Evolutionary conservation across 2,329 filamentous ascomycete species (phyloP).

Genomic region (Ascocoryne sarcoides): DNA sequence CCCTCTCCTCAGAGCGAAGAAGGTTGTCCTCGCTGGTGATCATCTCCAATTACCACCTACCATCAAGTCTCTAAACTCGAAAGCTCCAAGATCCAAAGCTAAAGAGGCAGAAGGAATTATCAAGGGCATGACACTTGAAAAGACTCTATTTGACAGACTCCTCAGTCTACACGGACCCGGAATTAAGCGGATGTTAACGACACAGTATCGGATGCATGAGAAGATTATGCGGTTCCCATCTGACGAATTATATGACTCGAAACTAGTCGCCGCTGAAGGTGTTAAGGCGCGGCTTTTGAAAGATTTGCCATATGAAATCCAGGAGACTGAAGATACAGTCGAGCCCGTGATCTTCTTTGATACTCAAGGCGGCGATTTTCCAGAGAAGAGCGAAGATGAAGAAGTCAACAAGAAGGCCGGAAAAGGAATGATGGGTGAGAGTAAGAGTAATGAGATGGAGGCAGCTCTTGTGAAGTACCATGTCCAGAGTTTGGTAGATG

Average conservation of each 20-base stretch:
- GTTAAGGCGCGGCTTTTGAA: slow-evolving; percentile 69
- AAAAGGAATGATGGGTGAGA: slow-evolving; percentile 52
- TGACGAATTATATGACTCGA: slow-evolving; percentile 73
- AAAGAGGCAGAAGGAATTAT: slow-evolving; percentile 33
- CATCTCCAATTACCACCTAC: slow-evolving; percentile 92
- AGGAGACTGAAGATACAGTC: slow-evolving; percentile 74
- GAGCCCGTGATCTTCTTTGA: slow-evolving; percentile 92
- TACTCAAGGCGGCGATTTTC: slow-evolving; percentile 89
- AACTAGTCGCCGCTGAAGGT: slow-evolving; percentile 69
- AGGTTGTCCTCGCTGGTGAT: slow-evolving; percentile 86
- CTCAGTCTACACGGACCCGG: slow-evolving; percentile 68
- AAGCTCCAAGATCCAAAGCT: slow-evolving; percentile 29
- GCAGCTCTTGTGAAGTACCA: slow-evolving; percentile 72
- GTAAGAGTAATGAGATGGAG: slow-evolving; percentile 89
- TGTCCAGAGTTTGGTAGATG: slow-evolving; percentile 63
- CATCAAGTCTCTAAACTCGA: slow-evolving; percentile 68
- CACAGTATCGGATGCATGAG: slow-evolving; percentile 97
- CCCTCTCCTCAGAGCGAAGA: slow-evolving; percentile 67
- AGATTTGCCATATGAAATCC: slow-evolving; percentile 68
- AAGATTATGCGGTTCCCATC: slow-evolving; percentile 94
- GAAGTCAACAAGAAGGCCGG: slow-evolving; percentile 41
- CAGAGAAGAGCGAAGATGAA: slow-evolving; percentile 71
- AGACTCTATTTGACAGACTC: slow-evolving; percentile 87
- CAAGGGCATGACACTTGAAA: slow-evolving; percentile 61
- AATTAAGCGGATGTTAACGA: slow-evolving; percentile 93